These are phyloP conservation scores for Dispira simplex DNA, from an alignment of 192 early-diverging fungal species.

Conservation along the genomic window DNA sequence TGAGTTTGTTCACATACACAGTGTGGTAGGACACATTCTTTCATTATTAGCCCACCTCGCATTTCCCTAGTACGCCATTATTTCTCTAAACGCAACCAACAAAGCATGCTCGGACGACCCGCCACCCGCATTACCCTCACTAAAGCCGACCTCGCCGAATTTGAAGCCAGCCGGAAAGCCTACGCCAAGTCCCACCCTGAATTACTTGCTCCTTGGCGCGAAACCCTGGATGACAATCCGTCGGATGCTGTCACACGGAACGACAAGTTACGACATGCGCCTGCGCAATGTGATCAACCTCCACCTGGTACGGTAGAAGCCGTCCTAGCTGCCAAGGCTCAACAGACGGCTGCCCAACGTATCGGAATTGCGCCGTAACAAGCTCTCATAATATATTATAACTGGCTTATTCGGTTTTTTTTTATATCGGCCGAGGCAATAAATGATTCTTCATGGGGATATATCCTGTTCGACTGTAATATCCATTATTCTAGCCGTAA, in stretches of 20 bases:
- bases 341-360: not conserved
- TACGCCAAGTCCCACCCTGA: slow-evolving; percentile 8
- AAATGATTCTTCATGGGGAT: too few species aligned
- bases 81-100: not conserved
- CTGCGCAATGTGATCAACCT: not conserved
- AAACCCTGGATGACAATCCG: not conserved
- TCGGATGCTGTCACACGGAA: too few species aligned
- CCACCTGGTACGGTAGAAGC: not conserved
- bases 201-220: not conserved
- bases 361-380: not conserved
- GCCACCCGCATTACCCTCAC: slow-evolving; percentile 8
- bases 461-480: too few species aligned
- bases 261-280: too few species aligned
- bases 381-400: not conserved
- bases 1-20: too few species aligned
- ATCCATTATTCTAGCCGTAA: too few species aligned
- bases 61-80: too few species aligned
- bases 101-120: slow-evolving; percentile 8
- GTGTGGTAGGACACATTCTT: too few species aligned
- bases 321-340: not conserved
- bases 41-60: too few species aligned
- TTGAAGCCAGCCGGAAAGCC: not conserved
- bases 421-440: too few species aligned
- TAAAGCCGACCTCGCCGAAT: not conserved
- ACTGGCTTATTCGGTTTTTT: too few species aligned